Evolutionary conservation across 768 basidiomycete genomes (phyloP).

Genomic region (Obba rivulosa): DNA sequence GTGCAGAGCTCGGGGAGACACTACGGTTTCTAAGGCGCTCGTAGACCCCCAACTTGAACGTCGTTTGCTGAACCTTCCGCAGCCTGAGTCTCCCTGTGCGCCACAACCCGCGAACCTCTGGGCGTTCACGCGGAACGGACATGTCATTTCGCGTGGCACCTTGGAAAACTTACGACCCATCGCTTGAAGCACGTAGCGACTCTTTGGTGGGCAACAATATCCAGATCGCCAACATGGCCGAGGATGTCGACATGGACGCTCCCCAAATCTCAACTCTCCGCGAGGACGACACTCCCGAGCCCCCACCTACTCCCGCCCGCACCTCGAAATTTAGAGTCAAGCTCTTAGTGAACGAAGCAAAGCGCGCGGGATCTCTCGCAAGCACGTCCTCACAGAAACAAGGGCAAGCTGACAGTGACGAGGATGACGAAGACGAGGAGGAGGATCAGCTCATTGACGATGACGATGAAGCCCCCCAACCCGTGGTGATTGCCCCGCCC

Average conservation of each 20-base stretch:
- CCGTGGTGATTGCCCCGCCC: conserved; percentile 14
- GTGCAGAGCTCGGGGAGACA: no score
- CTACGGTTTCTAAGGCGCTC: no score
- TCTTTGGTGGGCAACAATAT: conserved; percentile 10
- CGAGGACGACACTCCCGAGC: conserved; percentile 67
- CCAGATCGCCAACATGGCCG: conserved; percentile 27
- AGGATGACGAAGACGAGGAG: conserved; percentile 62
- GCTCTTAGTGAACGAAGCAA: conserved; percentile 42
- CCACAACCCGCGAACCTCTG: not conserved
- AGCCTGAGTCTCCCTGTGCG: not conserved
- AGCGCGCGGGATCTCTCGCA: conserved; percentile 30
- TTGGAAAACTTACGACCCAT: conserved; percentile 52
- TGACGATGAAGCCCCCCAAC: conserved; percentile 38
- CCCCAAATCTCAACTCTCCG: conserved; percentile 76
- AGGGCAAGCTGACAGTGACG: conserved; percentile 25
- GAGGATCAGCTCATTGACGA: conserved; percentile 83
- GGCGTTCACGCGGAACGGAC: not conserved
- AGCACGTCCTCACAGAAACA: conserved; percentile 26
- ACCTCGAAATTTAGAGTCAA: conserved; percentile 45
- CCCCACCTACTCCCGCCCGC: conserved; percentile 18
- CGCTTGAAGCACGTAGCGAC: conserved; percentile 5
- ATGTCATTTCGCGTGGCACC: conserved; percentile 55
- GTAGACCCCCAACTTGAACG: not conserved
- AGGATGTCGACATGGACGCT: conserved; percentile 66
- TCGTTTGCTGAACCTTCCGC: not conserved